Evolutionary conservation across 2,329 filamentous ascomycete species (phyloP), one percentile per base, ranked within the genome.

Genomic region (Trichophyton simii): DNA sequence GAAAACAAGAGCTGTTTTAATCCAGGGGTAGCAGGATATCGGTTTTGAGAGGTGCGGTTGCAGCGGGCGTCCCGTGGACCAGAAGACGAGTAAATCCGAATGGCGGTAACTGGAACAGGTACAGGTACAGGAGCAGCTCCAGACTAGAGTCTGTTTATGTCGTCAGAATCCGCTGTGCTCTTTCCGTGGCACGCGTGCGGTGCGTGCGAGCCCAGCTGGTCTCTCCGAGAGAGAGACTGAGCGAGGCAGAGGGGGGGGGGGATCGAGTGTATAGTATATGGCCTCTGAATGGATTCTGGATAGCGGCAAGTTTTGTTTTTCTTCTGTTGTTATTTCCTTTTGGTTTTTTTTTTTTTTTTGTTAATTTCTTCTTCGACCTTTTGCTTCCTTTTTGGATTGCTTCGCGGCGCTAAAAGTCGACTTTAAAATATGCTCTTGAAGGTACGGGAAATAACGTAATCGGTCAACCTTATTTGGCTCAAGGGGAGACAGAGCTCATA

Each of bases 381-480:
- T 44, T 44, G 41, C 41, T 44, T 44, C 52, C 52, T 55, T 34
- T 55, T 25, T 11, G 15, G 11, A 8, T 36, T 20, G 28, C 22
- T n/a, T 55, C 28, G 9, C 52, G 25, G 52, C 52, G 52, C 52
- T 55, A 55, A 55, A 36, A 55, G 8, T 55, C 52, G 15, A 55
- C 52, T 55, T 55, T 34, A 55, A 54, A 55, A 55, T 34, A 55
- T 55, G 52, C 28, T 55, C 52, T 54, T 52, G 46, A 28, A 52
- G 28, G 20, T 28, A 55, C 52, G 52, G 52, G 52, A 55, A 55
- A 55, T 55, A 55, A 55, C 52, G 52, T 55, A 55, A 55, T 55
- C 52, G 52, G 52, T 34, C 52, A 55, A 55, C 52, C 31, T 36
- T 55, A 55, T 55, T 55, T 36, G 50, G 28, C n/a, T 15, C n/a